A percentile compares a stretch with the other conserved stretches of the same genome.
Conservation (phyloP, 768 basidiomycete genomes). For the Pleurotus eryngii region DNA sequence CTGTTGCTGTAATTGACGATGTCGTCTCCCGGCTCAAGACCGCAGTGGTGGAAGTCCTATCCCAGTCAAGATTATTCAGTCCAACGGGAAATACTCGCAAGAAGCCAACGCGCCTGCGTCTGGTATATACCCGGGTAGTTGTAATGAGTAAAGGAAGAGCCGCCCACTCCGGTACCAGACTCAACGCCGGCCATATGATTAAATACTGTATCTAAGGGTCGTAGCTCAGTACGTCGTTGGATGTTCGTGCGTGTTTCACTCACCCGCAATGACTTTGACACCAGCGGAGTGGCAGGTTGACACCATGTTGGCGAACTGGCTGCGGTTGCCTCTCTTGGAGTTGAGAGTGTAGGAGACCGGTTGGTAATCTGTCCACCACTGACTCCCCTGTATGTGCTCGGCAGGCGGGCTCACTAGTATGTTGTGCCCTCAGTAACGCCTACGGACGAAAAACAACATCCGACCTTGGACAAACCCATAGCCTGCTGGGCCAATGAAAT, state of each 20-base stretch:
- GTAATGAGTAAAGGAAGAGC: constrained; percentile 53
- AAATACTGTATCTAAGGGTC: constrained; percentile 45
- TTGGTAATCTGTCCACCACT: constrained; percentile 80
- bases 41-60: constrained; percentile 64
- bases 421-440: neutral
- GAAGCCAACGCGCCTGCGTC: constrained; percentile 33
- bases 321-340: constrained; percentile 61
- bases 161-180: constrained; percentile 47
- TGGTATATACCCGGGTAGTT: constrained; percentile 48
- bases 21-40: constrained; percentile 46
- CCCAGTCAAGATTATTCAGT: neutral
- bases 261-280: constrained; percentile 54
- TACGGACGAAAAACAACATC: neutral
- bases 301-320: constrained; percentile 50
- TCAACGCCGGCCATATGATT: constrained; percentile 62
- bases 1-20: constrained; percentile 54
- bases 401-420: constrained; percentile 44
- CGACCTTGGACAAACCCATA: constrained; percentile 71
- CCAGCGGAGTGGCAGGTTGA: constrained; percentile 48
- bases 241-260: constrained; percentile 1
- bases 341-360: constrained; percentile 63
- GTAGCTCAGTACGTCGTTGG: neutral
- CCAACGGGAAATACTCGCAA: too few species aligned
- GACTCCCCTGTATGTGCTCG: constrained; percentile 53
- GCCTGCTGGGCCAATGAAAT: constrained; percentile 66